Evolutionary conservation across 2,329 filamentous ascomycete species (phyloP).

Genomic region (Pseudogymnoascus sp.): DNA sequence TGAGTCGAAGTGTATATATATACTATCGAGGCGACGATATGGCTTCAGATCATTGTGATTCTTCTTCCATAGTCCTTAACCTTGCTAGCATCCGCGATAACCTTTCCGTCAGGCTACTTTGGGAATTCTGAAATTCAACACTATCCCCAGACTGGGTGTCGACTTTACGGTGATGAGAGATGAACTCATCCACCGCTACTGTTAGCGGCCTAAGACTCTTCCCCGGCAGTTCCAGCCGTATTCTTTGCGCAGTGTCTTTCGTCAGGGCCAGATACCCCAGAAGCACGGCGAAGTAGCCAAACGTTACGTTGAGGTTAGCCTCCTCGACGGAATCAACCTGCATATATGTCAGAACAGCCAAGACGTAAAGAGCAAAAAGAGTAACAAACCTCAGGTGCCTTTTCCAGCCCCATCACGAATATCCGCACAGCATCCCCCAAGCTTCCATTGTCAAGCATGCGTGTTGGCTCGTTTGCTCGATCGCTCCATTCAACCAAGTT

Average conservation of each 20-base stretch:
- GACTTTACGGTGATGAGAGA: conserved; percentile 51
- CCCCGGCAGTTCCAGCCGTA: conserved; percentile 38
- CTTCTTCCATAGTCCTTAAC: conserved; percentile 26
- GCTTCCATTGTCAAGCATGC: conserved; percentile 32
- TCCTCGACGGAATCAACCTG: conserved; percentile 67
- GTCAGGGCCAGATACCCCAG: conserved; percentile 72
- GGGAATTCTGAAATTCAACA: conserved; percentile 37
- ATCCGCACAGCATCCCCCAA: conserved; percentile 54
- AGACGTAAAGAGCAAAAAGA: background rate
- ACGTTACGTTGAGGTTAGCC: conserved; percentile 70
- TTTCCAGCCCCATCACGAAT: conserved; percentile 61
- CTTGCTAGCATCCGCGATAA: conserved; percentile 45
- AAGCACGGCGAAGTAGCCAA: conserved; percentile 79
- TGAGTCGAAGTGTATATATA: conserved; percentile 4
- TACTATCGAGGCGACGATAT: background rate
- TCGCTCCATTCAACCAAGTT: conserved; percentile 76
- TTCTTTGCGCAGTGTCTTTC: conserved; percentile 33
- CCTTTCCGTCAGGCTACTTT: conserved; percentile 44
- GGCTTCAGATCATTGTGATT: background rate
- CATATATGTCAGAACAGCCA: conserved; percentile 15
- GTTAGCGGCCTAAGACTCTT: conserved; percentile 44
- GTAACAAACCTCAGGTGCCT: conserved; percentile 58
- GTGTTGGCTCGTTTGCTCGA: background rate
- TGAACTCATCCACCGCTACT: conserved; percentile 54
- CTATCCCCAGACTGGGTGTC: conserved; percentile 40